phyloP scores from a whole-genome alignment of 1,284 basidiomycete species.

The Tilletia caries region DNA sequence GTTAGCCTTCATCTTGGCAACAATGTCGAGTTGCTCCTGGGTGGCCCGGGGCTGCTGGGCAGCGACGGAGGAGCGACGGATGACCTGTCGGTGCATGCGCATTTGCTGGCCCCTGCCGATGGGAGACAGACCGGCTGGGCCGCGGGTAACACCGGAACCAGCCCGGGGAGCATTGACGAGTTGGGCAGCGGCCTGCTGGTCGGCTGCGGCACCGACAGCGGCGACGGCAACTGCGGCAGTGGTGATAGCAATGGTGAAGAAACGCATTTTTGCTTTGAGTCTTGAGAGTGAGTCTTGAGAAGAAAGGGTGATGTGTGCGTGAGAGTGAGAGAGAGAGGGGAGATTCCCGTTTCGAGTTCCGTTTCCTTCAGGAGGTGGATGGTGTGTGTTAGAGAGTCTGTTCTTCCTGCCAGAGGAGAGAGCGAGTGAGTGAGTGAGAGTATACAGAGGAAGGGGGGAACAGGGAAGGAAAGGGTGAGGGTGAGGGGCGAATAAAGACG shows the following conservation, averaged over 20 bases:
- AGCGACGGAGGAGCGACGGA: background rate
- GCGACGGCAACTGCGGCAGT: background rate
- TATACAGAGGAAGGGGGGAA: background rate
- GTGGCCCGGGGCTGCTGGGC: background rate
- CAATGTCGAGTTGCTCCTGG: conserved; percentile 24
- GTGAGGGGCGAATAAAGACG: background rate
- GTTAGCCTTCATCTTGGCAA: conserved; percentile 27
- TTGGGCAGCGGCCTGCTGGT: background rate
- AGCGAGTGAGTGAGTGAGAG: background rate
- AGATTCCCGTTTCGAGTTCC: background rate
- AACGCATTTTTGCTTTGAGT: conserved; percentile 6
- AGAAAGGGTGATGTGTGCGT: background rate
- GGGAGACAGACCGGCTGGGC: background rate
- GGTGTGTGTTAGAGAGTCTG: background rate
- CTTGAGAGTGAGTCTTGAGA: background rate
- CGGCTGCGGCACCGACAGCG: conserved; percentile 1
- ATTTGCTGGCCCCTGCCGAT: background rate
- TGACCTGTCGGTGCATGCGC: conserved; percentile 3
- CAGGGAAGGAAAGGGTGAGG: background rate
- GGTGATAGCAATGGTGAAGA: background rate
- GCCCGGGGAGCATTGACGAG: background rate
- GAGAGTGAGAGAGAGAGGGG: background rate
- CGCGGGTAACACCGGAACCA: too few relatives aligned
- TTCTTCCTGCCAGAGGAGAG: conserved; percentile 11
- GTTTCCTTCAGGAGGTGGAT: background rate